These are phyloP conservation scores for Euphorbia lathyris DNA, from an alignment of 345 rosid genomes.

Conservation along the genomic window DNA sequence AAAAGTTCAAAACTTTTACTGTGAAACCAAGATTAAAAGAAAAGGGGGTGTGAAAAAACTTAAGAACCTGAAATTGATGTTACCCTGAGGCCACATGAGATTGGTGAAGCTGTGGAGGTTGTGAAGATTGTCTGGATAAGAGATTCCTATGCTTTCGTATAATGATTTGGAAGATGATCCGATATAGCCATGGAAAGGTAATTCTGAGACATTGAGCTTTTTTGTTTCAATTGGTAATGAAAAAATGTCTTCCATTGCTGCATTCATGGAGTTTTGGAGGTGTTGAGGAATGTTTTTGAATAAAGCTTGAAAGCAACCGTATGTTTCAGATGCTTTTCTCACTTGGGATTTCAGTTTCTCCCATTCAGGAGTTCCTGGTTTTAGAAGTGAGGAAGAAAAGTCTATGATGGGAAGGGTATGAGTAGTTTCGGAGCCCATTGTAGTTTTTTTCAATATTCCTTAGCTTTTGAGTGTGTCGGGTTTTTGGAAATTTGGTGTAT, in stretches of 20 bases:
- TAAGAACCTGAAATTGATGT: constrained; percentile 29
- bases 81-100: constrained; percentile 39
- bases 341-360: constrained; percentile 16
- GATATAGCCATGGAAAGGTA: constrained; percentile 37
- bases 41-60: too few relatives aligned
- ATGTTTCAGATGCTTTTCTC: constrained; percentile 28
- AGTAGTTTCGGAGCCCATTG: constrained; percentile 30
- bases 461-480: too few relatives aligned
- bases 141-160: constrained; percentile 36
- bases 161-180: constrained; percentile 20
- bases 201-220: constrained; percentile 19
- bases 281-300: constrained; percentile 21
- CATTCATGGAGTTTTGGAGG: constrained; percentile 9
- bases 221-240: constrained; percentile 32
- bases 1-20: too few relatives aligned
- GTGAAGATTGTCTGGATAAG: constrained; percentile 12
- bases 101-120: constrained; percentile 19
- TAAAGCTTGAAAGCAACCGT: constrained; percentile 36
- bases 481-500: too few relatives aligned
- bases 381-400: constrained; percentile 21
- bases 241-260: constrained; percentile 25
- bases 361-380: constrained; percentile 29
- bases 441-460: too few relatives aligned
- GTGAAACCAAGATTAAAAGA: too few relatives aligned
- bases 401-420: constrained; percentile 28